Base-by-base conservation (phyloP, 805 yeast genomes). In the Ogataea degrootiae region DNA sequence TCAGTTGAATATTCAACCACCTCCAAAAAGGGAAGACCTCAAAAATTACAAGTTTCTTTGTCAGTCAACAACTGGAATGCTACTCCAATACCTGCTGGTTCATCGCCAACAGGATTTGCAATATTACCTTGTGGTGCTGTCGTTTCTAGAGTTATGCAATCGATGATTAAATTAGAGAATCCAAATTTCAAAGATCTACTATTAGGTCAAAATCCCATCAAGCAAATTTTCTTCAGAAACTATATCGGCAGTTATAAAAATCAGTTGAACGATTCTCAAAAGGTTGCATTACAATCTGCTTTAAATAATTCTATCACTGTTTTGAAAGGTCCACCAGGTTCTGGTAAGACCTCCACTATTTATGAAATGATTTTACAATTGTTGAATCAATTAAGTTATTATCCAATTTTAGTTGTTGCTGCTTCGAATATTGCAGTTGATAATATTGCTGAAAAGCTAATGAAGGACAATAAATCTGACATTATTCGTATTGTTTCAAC, bases 301-400 rank as follows among this genome's bases (percentile, higher is more conserved):
- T 50, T 90, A 23, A 86, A 86, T 57, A 79, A 83, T 19, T 60
- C 71, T 62, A 42, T 77, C 8, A 65, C 79, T 0, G 74, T 85
- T 8, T 72, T 85, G 8, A 89, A 85, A 56, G 92, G 92, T 1
- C 92, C 91, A 0, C 90, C 90, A 1, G 91, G 91, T 6, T 83
- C 90, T 0, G 91, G 91, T 22, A 84, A 84, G 60, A 91, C 97
- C 0, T 85, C 85, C 45, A 91, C 97, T 0, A 62, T 92, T 26
- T 79, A 89, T 22, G 97, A 92, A 61, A 71, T 88, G 23, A 82
- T 90, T 39, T 76, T 83, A 48, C 97, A 91, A 62, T 70, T 91
- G 41, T 42, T 80, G 39, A 83, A 82, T 56, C 69, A 82, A 48
- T 67, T 83, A 46, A 75, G 73, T 39, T 77, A 77, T 2, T 79